Conservation (phyloP, 805 yeast species). For the Yamadazyma scolyti region DNA sequence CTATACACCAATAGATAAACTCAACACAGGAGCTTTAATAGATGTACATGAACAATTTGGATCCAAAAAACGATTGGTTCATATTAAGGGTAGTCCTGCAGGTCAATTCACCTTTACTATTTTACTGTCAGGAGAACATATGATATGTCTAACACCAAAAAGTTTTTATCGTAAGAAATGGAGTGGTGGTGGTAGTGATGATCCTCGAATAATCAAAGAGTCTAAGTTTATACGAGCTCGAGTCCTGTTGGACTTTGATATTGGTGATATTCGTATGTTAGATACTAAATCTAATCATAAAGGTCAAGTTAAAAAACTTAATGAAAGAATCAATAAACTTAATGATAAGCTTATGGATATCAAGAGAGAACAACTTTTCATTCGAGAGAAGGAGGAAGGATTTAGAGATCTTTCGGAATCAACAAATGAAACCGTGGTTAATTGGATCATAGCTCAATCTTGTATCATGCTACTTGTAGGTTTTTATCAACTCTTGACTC, state of each 20-base stretch:
- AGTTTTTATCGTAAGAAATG: slow-evolving; percentile 15
- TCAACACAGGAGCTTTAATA: slow-evolving; percentile 29
- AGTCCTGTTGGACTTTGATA: slow-evolving; percentile 17
- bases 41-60: slow-evolving; percentile 44
- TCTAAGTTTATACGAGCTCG: slow-evolving; percentile 18
- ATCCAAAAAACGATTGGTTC: slow-evolving; percentile 19
- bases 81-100: slow-evolving; percentile 18
- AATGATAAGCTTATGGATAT: slow-evolving; percentile 56
- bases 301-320: slow-evolving; percentile 47
- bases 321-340: slow-evolving; percentile 53
- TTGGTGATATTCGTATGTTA: slow-evolving; percentile 16
- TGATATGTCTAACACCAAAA: slow-evolving; percentile 23
- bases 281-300: slow-evolving; percentile 41
- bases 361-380: slow-evolving; percentile 57
- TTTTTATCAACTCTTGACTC: slow-evolving; percentile 17
- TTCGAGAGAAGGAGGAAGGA: slow-evolving; percentile 19
- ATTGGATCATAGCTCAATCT: slow-evolving; percentile 20
- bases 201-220: slow-evolving; percentile 13
- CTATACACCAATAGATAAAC: slow-evolving; percentile 22
- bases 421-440: slow-evolving; percentile 17
- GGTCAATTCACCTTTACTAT: slow-evolving; percentile 26
- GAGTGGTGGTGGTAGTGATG: slow-evolving; percentile 13
- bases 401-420: slow-evolving; percentile 23
- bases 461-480: slow-evolving; percentile 14
- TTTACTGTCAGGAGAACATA: slow-evolving; percentile 22